A percentile compares a stretch with the other conserved stretches of the same genome.
Evolutionary conservation across 2,329 filamentous ascomycete genomes (phyloP).

Genomic region (Xylaria sp.): DNA sequence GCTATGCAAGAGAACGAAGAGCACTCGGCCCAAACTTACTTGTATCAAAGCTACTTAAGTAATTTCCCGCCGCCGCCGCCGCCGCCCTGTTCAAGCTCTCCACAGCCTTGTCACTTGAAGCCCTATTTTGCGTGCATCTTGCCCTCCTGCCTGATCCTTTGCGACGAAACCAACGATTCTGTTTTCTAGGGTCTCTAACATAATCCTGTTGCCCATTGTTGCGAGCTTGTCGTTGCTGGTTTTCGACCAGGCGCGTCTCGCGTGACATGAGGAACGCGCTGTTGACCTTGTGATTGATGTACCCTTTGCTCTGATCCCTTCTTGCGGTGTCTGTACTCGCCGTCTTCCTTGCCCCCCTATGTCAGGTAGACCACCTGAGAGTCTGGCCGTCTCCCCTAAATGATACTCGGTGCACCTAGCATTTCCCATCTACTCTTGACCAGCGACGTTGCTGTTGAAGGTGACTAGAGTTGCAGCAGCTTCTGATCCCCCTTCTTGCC

Average conservation of each 20-base stretch:
- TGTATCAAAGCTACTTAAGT: no score
- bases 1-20: not conserved
- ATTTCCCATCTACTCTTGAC: not conserved
- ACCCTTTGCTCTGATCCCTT: not conserved
- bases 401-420: not conserved
- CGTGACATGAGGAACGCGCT: not conserved
- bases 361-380: slow-evolving; percentile 13
- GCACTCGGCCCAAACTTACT: not conserved
- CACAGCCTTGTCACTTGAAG: not conserved
- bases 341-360: not conserved
- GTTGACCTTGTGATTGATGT: not conserved
- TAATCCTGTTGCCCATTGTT: not conserved
- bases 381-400: slow-evolving; percentile 1
- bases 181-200: not conserved
- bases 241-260: slow-evolving; percentile 3
- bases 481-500: not conserved
- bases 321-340: not conserved
- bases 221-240: not conserved
- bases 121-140: not conserved
- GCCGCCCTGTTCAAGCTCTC: not conserved
- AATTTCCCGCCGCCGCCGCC: not conserved
- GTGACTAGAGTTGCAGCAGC: not conserved
- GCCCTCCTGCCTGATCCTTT: not conserved
- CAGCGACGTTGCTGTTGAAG: not conserved
- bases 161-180: not conserved